A percentile compares a stretch with the other conserved stretches of the same genome.
Conservation (phyloP, 306 rosid genomes). For the Corylus avellana region DNA sequence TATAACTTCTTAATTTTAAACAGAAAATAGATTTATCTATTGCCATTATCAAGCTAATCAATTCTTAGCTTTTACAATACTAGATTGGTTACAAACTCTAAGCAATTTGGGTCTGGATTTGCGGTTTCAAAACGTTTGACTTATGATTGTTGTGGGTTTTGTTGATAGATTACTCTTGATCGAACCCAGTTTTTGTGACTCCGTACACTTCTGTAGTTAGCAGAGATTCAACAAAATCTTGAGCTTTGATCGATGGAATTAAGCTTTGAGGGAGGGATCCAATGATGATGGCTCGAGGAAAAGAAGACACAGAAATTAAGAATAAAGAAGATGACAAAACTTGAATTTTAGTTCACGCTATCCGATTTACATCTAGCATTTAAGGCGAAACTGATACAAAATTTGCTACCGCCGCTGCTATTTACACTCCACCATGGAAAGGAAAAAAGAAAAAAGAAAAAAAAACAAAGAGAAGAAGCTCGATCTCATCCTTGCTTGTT, state of each 20-base stretch:
- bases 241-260: no score
- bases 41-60: not conserved
- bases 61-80: no score
- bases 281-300: not conserved
- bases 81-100: no score
- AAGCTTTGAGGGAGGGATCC: not conserved
- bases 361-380: slow-evolving; percentile 51
- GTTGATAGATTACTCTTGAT: not conserved
- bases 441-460: not conserved
- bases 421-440: slow-evolving; percentile 56
- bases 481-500: not conserved
- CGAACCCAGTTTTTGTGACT: not conserved
- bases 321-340: slow-evolving; percentile 12
- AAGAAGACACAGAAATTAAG: not conserved
- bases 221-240: not conserved
- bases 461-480: not conserved
- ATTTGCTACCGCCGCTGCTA: slow-evolving; percentile 40
- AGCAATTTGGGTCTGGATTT: no score
- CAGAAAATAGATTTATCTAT: not conserved
- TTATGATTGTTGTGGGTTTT: not conserved
- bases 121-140: no score
- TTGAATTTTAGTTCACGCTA: slow-evolving; percentile 40
- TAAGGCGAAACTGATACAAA: slow-evolving; percentile 45
- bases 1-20: not conserved
- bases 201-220: not conserved